A percentile compares a stretch with the other conserved stretches of the same genome.
These are phyloP conservation scores for Striga asiatica DNA, from an alignment of 257 asterid genomes.

Conservation along the genomic window DNA sequence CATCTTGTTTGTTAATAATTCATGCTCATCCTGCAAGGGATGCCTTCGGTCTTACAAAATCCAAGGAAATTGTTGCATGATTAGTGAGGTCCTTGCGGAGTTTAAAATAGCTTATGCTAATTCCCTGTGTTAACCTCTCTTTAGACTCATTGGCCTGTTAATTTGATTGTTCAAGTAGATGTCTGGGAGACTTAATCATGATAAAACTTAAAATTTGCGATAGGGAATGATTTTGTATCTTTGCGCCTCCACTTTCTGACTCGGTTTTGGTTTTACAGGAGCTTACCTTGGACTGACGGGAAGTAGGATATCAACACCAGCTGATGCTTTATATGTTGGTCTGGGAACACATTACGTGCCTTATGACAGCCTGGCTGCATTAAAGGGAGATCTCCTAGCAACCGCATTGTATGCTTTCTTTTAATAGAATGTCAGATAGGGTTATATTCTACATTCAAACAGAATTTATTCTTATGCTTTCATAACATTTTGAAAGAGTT, in stretches of 20 bases:
- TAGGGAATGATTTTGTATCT: conserved; percentile 1
- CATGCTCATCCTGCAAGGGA: too few relatives aligned
- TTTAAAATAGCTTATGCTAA: too few relatives aligned
- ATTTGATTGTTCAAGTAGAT: too few relatives aligned
- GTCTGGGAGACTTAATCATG: too few relatives aligned
- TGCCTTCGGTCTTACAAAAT: too few relatives aligned
- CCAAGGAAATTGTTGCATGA: too few relatives aligned
- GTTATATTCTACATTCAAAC: conserved; percentile 5
- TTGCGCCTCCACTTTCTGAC: neutral
- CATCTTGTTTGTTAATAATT: too few relatives aligned
- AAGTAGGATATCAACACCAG: conserved; percentile 74
- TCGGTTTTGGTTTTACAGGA: conserved; percentile 39
- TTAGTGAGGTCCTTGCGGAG: too few relatives aligned
- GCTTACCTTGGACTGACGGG: conserved; percentile 96
- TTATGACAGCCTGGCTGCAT: conserved; percentile 56
- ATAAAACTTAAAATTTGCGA: too few relatives aligned
- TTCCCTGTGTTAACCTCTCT: too few relatives aligned
- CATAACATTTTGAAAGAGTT: neutral
- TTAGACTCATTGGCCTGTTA: too few relatives aligned
- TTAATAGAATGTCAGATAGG: neutral
- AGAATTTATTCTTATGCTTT: neutral
- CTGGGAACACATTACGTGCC: conserved; percentile 90
- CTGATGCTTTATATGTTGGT: conserved; percentile 92
- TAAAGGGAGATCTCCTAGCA: conserved; percentile 54
- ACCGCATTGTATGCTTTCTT: conserved; percentile 55